Percentiles rank a stretch among this genome's conserved stretches.
Conservation (phyloP, 2,329 filamentous ascomycete species). For the Calonectria pauciramosa region DNA sequence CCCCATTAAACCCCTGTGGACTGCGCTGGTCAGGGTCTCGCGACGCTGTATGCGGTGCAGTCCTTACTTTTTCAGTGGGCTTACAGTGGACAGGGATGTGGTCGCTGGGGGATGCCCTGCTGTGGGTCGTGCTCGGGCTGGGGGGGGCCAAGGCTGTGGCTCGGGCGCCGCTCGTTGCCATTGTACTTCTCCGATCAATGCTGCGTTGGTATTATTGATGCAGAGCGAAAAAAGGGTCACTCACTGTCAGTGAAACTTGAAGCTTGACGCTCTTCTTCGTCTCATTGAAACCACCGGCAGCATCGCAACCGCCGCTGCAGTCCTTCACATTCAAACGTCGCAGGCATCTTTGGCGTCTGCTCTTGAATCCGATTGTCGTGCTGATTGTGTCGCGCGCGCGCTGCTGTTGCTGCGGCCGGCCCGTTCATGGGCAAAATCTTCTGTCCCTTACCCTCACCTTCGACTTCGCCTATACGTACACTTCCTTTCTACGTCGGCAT, state of each 20-base stretch:
- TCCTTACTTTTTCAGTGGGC: slow-evolving; percentile 29
- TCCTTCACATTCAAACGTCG: slow-evolving; percentile 30
- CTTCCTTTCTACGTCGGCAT: slow-evolving; percentile 34
- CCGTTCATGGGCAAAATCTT: slow-evolving; percentile 43
- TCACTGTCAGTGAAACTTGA: slow-evolving; percentile 33
- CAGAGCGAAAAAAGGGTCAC: slow-evolving; percentile 47
- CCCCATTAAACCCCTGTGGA: slow-evolving; percentile 19
- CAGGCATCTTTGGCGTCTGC: slow-evolving; percentile 19
- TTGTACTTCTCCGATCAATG: slow-evolving; percentile 33
- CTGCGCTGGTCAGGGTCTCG: slow-evolving; percentile 31
- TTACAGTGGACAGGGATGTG: slow-evolving; percentile 28
- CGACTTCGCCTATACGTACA: slow-evolving; percentile 45
- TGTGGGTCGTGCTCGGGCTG: slow-evolving; percentile 22
- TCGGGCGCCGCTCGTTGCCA: slow-evolving; percentile 22
- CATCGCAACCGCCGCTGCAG: slow-evolving; percentile 30
- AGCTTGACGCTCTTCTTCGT: slow-evolving; percentile 41
- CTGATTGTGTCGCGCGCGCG: slow-evolving; percentile 32
- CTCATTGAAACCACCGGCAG: slow-evolving; percentile 36
- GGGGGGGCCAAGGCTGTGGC: slow-evolving; percentile 29
- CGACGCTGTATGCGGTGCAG: slow-evolving; percentile 16
- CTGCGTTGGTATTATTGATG: slow-evolving; percentile 35
- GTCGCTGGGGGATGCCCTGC: slow-evolving; percentile 13
- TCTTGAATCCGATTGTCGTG: slow-evolving; percentile 26
- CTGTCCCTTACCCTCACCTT: slow-evolving; percentile 45
- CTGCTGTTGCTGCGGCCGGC: slow-evolving; percentile 39